Evolutionary conservation across 331 rosid species (phyloP), one percentile per base, ranked within the genome.

Genomic region (Arachis monticola): DNA sequence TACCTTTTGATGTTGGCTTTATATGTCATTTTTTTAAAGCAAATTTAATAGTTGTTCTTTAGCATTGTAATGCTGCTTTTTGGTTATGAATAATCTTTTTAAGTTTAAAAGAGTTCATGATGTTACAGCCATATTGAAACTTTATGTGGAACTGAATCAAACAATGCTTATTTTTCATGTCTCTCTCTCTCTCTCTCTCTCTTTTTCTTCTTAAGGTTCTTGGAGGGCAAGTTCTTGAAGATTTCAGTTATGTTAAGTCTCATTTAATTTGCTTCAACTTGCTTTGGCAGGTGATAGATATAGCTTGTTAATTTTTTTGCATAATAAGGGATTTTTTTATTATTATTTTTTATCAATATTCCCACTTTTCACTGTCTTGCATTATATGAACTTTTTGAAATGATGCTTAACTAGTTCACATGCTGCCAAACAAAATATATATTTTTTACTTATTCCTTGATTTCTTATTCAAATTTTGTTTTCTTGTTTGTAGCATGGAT

Each of bases 61-160:
- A 55, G 69, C 50, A 50, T 74, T 70, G 72, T 69, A 65, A 5
- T 82, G 81, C 75, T 79, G 56, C 76, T 69, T 84, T 76, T 85
- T 51, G 66, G 63, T 64, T 77, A 35, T 74, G 13, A 27, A 68
- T 83, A 27, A 68, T 83, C 79, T 78, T 64, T 66, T 60, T 0
- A 56, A 51, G 68, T 74, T 72, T 64, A 74, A 76, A 8, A 67
- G 48, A 67, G 69, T 73, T 76, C 11, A 76, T 59, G 74, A 64
- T 56, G 8, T 31, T 69, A 10, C 73, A 60, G n/a, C 78, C 70
- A 27, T 27, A 27, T 27, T 27, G 30, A 27, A 27, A 27, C 30
- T 27, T 27, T 27, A 27, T 48, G 47, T 86, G 69, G 60, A 78
- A 78, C 80, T 71, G 70, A 40, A 53, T 53, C 80, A 61, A 35